A percentile compares a stretch with the other conserved stretches of the same genome.
phyloP scores from a whole-genome alignment of 228 moss, liverwort and hornwort species.

The Sphagnum fallax region DNA sequence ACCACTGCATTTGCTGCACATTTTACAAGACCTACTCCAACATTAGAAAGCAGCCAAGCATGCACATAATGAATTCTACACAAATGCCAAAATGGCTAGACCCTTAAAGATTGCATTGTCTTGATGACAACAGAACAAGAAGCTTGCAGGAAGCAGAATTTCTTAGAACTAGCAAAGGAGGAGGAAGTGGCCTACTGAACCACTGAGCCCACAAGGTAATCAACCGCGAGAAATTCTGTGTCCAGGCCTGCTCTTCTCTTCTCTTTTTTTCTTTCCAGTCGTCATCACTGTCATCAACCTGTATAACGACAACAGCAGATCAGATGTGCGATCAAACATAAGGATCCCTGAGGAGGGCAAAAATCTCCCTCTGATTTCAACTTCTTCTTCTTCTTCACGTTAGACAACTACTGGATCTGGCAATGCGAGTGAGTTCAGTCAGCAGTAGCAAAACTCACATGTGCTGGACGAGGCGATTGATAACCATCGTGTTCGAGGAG shows the following conservation, averaged over 20 bases:
- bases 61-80: neutral
- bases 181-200: slow-evolving; percentile 37
- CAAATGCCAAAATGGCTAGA: neutral
- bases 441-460: slow-evolving; percentile 1
- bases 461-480: slow-evolving; percentile 3
- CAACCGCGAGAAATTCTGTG: slow-evolving; percentile 63
- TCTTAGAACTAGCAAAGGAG: slow-evolving; percentile 6
- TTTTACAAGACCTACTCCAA: slow-evolving; percentile 8
- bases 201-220: slow-evolving; percentile 63
- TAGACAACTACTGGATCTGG: neutral
- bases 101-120: neutral
- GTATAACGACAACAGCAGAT: neutral
- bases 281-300: slow-evolving; percentile 49
- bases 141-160: neutral
- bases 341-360: neutral
- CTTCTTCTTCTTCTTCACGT: neutral
- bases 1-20: slow-evolving; percentile 51
- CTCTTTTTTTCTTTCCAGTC: slow-evolving; percentile 24
- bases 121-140: neutral
- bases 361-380: neutral
- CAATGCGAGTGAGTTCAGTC: neutral
- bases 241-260: slow-evolving; percentile 56
- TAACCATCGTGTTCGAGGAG: slow-evolving; percentile 21
- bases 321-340: neutral
- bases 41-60: neutral